Evolutionary conservation across 495 filamentous ascomycete species (phyloP).

Genomic region (Neurospora sp.): DNA sequence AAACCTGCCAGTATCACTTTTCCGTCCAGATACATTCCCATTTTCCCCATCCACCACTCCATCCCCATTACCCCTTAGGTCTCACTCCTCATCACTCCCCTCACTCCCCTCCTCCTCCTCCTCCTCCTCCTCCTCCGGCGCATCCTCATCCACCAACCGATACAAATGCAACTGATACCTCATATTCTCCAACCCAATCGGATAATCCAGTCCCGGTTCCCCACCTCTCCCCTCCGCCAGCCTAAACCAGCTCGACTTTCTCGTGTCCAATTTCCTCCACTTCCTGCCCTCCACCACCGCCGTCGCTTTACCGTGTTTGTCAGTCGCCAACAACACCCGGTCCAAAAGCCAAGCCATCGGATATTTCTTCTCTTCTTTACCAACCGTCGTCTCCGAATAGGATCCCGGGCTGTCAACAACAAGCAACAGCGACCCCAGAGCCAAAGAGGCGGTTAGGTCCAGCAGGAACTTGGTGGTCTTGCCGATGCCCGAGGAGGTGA

Average conservation of each 20-base stretch:
- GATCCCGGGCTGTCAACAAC: slow-evolving; percentile 89
- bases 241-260: slow-evolving; percentile 82
- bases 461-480: slow-evolving; percentile 68
- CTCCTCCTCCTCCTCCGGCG: background rate
- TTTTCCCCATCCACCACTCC: background rate
- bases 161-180: slow-evolving; percentile 87
- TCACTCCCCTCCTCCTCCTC: background rate
- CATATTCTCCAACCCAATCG: slow-evolving; percentile 86
- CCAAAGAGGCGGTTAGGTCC: slow-evolving; percentile 44
- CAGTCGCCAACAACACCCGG: slow-evolving; percentile 51
- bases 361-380: slow-evolving; percentile 56
- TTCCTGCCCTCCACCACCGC: slow-evolving; percentile 23
- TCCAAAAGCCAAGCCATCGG: slow-evolving; percentile 93
- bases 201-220: slow-evolving; percentile 51
- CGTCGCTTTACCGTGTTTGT: slow-evolving; percentile 3
- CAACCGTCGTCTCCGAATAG: slow-evolving; percentile 71
- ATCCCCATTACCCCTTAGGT: background rate
- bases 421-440: slow-evolving; percentile 56
- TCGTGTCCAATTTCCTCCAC: slow-evolving; percentile 63
- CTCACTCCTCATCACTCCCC: background rate
- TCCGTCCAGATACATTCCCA: background rate
- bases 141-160: slow-evolving; percentile 14
- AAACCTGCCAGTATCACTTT: background rate
- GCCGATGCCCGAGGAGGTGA: slow-evolving; percentile 57
- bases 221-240: slow-evolving; percentile 35